Evolutionary conservation across 1,139 yeast species (phyloP).

Genomic region (Torulaspora globosa): DNA sequence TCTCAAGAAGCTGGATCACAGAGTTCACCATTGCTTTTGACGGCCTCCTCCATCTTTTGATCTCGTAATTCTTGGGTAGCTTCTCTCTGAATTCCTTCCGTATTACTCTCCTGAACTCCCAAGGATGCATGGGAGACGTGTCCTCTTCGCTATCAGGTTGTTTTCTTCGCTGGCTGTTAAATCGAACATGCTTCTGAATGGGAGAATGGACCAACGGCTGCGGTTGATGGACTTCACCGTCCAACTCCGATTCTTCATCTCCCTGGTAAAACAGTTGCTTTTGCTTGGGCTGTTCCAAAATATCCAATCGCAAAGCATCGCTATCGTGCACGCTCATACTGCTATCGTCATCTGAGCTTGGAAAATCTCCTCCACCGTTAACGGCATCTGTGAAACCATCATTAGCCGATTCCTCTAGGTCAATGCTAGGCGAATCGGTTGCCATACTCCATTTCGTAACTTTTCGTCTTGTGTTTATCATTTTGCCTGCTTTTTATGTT

Average conservation of each 20-base stretch:
- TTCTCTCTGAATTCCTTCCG: slow-evolving; percentile 22
- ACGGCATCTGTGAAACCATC: neutral
- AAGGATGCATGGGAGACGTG: slow-evolving; percentile 17
- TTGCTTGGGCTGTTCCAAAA: slow-evolving; percentile 2
- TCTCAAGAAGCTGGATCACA: slow-evolving; percentile 28
- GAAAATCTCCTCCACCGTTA: neutral
- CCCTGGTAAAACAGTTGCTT: slow-evolving; percentile 12
- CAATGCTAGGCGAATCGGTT: neutral
- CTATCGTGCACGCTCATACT: slow-evolving; percentile 8
- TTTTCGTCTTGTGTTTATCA: neutral
- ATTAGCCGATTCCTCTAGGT: neutral
- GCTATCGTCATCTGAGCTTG: slow-evolving; percentile 6
- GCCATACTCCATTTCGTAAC: neutral
- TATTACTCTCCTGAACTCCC: slow-evolving; percentile 30
- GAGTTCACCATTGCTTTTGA: slow-evolving; percentile 20
- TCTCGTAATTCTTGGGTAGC: slow-evolving; percentile 24
- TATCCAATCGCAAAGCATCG: slow-evolving; percentile 13
- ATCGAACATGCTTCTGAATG: slow-evolving; percentile 13
- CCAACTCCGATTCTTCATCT: slow-evolving; percentile 11
- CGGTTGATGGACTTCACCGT: slow-evolving; percentile 28
- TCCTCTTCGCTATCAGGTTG: slow-evolving; percentile 20
- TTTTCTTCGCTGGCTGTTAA: slow-evolving; percentile 6
- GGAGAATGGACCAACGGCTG: slow-evolving; percentile 17
- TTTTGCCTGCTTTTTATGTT: slow-evolving; percentile 1
- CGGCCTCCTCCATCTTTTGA: slow-evolving; percentile 28